phyloP scores from a whole-genome alignment of 805 yeast species.

The Teunomyces cretensis region DNA sequence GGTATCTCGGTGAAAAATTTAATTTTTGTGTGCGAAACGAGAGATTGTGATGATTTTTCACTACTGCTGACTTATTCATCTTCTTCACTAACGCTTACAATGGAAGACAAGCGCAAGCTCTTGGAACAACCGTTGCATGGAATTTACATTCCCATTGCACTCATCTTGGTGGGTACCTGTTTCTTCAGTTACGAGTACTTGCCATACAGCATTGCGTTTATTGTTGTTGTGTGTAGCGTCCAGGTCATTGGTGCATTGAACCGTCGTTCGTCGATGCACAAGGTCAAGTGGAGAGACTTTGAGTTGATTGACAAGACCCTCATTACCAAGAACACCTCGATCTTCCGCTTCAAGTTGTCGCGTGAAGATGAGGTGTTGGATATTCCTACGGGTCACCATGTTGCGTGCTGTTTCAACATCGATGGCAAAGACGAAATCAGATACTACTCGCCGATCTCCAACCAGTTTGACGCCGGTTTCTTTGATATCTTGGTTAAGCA shows the following conservation, averaged over 20 bases:
- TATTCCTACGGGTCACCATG: constrained; percentile 74
- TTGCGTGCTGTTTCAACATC: constrained; percentile 55
- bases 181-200: constrained; percentile 52
- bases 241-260: constrained; percentile 41
- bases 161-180: constrained; percentile 59
- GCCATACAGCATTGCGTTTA: constrained; percentile 43
- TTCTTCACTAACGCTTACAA: not conserved
- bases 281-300: constrained; percentile 58
- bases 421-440: constrained; percentile 57
- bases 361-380: constrained; percentile 60
- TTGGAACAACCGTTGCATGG: constrained; percentile 75
- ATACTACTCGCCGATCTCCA: constrained; percentile 76
- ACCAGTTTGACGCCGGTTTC: constrained; percentile 67
- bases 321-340: constrained; percentile 67
- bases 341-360: constrained; percentile 67
- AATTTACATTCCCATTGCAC: constrained; percentile 64
- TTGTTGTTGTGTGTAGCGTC: constrained; percentile 31
- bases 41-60: not conserved
- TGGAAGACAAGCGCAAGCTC: constrained; percentile 50
- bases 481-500: constrained; percentile 78
- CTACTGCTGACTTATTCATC: not conserved
- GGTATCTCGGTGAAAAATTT: not conserved
- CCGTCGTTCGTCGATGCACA: constrained; percentile 46
- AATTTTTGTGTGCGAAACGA: not conserved
- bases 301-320: constrained; percentile 75